Evolutionary conservation across 768 basidiomycete genomes (phyloP).

Genomic region (Tulasnella sp.): DNA sequence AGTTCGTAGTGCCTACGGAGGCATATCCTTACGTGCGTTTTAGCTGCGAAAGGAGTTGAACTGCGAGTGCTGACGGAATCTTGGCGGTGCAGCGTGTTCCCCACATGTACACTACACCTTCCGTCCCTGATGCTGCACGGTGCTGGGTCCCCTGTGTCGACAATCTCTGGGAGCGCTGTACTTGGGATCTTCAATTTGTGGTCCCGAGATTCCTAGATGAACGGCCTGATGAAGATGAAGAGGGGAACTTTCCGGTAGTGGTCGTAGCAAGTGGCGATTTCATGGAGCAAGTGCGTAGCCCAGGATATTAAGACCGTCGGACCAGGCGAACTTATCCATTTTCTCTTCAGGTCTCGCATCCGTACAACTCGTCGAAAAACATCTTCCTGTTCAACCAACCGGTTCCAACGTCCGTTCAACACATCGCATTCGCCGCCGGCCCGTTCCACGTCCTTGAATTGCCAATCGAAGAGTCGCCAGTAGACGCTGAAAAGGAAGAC

Average conservation of each 20-base stretch:
- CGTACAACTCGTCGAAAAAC: slow-evolving; percentile 88
- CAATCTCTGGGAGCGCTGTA: slow-evolving; percentile 92
- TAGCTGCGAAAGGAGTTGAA: not conserved
- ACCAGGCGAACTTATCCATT: slow-evolving; percentile 31
- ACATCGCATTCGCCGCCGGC: slow-evolving; percentile 93
- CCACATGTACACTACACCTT: slow-evolving; percentile 88
- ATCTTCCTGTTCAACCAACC: slow-evolving; percentile 92
- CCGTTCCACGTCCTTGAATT: slow-evolving; percentile 84
- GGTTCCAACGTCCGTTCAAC: slow-evolving; percentile 89
- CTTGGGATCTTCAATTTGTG: slow-evolving; percentile 98
- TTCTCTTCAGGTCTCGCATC: slow-evolving; percentile 76
- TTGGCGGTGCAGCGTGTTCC: slow-evolving; percentile 70
- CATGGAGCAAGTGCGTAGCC: slow-evolving; percentile 74
- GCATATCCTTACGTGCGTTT: slow-evolving; percentile 79
- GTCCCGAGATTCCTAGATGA: slow-evolving; percentile 78
- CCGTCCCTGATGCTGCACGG: slow-evolving; percentile 87
- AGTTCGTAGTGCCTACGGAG: slow-evolving; percentile 81
- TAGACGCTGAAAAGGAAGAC: slow-evolving; percentile 56
- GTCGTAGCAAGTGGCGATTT: slow-evolving; percentile 95
- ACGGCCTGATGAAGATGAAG: slow-evolving; percentile 49
- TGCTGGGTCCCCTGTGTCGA: slow-evolving; percentile 99
- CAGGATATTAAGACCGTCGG: slow-evolving; percentile 35
- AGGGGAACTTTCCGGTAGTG: slow-evolving; percentile 72
- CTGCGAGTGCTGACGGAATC: slow-evolving; percentile 10
- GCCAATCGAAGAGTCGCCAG: slow-evolving; percentile 56